These are phyloP conservation scores for Gonium pectorale DNA, from an alignment of 139 green algal species.

Conservation along the genomic window DNA sequence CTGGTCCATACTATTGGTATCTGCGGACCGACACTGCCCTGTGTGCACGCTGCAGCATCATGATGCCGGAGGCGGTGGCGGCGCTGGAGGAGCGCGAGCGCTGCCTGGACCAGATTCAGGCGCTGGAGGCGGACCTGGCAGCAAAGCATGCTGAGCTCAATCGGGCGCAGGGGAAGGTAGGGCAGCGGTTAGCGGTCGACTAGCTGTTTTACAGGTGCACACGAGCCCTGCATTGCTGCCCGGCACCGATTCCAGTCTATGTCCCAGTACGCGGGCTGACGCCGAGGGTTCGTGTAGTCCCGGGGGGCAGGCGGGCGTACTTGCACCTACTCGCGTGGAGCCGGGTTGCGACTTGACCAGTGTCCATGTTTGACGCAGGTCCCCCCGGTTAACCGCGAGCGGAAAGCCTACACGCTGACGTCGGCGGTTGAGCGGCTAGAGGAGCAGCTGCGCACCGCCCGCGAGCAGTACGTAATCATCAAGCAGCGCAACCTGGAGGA, in stretches of 20 bases:
- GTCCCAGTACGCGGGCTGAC: no score
- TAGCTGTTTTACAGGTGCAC: no score
- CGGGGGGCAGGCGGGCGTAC: no score
- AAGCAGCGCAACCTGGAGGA: slow-evolving; percentile 64
- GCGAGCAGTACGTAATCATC: slow-evolving; percentile 42
- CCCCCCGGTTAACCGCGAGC: neutral
- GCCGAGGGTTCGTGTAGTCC: no score
- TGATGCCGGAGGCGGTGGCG: slow-evolving; percentile 64
- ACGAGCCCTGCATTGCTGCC: no score
- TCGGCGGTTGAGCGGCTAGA: slow-evolving; percentile 29
- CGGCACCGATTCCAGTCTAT: no score
- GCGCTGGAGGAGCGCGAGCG: slow-evolving; percentile 64
- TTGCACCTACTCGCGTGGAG: no score
- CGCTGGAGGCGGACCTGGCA: slow-evolving; percentile 58
- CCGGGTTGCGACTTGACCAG: no score
- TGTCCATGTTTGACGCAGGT: neutral
- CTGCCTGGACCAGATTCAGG: slow-evolving; percentile 46
- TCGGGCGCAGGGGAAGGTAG: neutral
- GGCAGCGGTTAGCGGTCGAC: neutral
- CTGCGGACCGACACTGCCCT: no score
- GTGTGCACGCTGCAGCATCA: no score
- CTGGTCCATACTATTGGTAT: no score
- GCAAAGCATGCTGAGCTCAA: slow-evolving; percentile 38
- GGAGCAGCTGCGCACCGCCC: slow-evolving; percentile 46
- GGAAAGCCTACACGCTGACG: slow-evolving; percentile 31